phyloP scores from a whole-genome alignment of 192 early-diverging fungal species.

The Radiomyces spectabilis region DNA sequence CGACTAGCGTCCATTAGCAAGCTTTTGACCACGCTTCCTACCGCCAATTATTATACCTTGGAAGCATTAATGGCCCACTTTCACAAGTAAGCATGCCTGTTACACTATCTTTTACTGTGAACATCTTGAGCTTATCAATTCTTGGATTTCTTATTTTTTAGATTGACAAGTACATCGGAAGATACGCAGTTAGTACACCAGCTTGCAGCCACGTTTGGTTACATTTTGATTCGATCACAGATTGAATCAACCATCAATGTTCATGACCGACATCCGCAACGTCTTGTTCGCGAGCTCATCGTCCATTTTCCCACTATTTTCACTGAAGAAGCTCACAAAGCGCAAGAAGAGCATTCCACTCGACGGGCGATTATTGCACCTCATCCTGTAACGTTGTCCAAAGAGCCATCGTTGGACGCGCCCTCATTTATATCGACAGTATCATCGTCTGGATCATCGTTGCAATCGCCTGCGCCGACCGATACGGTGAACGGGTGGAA shows the following conservation, averaged over 20 bases:
- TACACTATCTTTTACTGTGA: not conserved
- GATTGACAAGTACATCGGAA: not conserved
- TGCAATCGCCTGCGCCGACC: not conserved
- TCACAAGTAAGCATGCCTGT: constrained; percentile 10
- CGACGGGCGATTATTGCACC: not conserved
- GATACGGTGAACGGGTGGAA: not conserved
- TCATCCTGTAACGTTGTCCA: not conserved
- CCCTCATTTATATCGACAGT: not conserved
- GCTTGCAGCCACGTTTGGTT: constrained; percentile 30
- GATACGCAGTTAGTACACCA: constrained; percentile 19
- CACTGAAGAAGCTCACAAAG: constrained; percentile 9
- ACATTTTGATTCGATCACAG: constrained; percentile 39
- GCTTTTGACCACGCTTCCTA: constrained; percentile 35
- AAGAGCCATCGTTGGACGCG: not conserved
- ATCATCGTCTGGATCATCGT: not conserved
- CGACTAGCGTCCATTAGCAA: constrained; percentile 39
- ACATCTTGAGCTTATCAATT: no score
- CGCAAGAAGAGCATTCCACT: constrained; percentile 10
- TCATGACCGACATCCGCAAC: constrained; percentile 41
- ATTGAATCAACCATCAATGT: constrained; percentile 34
- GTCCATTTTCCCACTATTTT: constrained; percentile 35
- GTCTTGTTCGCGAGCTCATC: constrained; percentile 42
- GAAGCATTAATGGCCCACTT: constrained; percentile 32
- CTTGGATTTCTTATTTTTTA: not conserved
- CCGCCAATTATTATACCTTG: constrained; percentile 38